Evolutionary conservation across 306 rosid species (phyloP).

Genomic region (Medicago ruthenica): DNA sequence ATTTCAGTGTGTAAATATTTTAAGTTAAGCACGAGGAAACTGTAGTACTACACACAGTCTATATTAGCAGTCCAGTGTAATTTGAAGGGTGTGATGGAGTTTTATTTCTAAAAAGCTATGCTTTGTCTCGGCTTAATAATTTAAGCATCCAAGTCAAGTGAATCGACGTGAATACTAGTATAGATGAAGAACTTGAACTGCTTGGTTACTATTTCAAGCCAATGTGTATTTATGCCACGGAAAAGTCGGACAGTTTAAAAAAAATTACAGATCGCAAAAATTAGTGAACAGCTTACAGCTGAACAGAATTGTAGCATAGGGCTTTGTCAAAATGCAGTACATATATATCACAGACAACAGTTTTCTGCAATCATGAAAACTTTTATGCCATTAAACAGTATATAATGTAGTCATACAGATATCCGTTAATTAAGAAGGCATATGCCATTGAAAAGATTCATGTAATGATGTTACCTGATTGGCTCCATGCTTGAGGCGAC

Average conservation of each 20-base stretch:
- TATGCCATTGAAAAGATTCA: conserved; percentile 29
- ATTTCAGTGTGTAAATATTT: neutral
- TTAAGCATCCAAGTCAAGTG: neutral
- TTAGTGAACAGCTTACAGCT: no score
- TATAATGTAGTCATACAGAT: conserved; percentile 3
- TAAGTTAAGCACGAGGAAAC: conserved; percentile 14
- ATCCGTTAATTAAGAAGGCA: conserved; percentile 27
- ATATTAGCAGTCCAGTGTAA: conserved; percentile 7
- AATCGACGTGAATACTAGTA: neutral
- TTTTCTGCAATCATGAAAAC: conserved; percentile 17
- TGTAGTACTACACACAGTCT: neutral
- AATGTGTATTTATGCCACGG: neutral
- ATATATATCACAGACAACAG: conserved; percentile 9
- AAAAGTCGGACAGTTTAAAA: neutral
- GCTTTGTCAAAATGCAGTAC: neutral
- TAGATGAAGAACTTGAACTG: neutral
- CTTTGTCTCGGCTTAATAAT: neutral
- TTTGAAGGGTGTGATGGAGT: conserved; percentile 1
- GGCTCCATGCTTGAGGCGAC: conserved; percentile 94
- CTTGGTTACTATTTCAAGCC: neutral
- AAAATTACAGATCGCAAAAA: neutral
- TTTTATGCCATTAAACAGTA: conserved; percentile 19
- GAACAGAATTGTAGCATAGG: no score
- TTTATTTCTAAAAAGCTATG: neutral
- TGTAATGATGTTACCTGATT: conserved; percentile 72